Evolutionary conservation across 495 filamentous ascomycete genomes (phyloP).

Genomic region (Penicillium nucicola): DNA sequence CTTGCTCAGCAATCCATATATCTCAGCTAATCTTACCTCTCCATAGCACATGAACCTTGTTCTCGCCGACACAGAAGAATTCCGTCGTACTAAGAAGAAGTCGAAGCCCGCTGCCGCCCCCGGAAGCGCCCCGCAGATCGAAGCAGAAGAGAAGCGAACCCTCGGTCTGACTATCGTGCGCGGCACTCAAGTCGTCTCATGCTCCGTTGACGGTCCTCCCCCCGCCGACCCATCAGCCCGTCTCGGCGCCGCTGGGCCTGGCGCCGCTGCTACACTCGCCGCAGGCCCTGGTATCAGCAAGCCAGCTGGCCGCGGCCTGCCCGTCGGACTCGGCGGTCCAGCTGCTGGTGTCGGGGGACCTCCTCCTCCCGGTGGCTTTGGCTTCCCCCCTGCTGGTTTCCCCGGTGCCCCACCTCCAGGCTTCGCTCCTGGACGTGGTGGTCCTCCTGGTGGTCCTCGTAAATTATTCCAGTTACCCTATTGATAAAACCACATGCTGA

Average conservation of each 20-base stretch:
- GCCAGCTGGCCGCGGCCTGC: slow-evolving; percentile 88
- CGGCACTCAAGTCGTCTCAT: slow-evolving; percentile 86
- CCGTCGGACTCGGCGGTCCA: slow-evolving; percentile 83
- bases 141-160: slow-evolving; percentile 94
- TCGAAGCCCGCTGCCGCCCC: slow-evolving; percentile 67
- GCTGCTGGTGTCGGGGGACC: slow-evolving; percentile 85
- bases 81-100: slow-evolving; percentile 91
- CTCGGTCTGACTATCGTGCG: slow-evolving; percentile 93
- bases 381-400: slow-evolving; percentile 64
- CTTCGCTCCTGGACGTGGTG: slow-evolving; percentile 69
- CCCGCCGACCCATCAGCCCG: slow-evolving; percentile 89
- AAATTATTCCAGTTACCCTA: slow-evolving; percentile 29
- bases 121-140: slow-evolving; percentile 58
- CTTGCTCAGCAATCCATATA: background rate
- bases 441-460: slow-evolving; percentile 60
- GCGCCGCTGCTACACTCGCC: slow-evolving; percentile 60
- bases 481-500: background rate
- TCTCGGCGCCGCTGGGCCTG: slow-evolving; percentile 72
- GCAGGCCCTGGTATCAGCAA: slow-evolving; percentile 88
- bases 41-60: slow-evolving; percentile 97
- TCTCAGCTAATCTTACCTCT: slow-evolving; percentile 18
- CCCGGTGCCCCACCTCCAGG: slow-evolving; percentile 67
- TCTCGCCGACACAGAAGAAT: slow-evolving; percentile 98
- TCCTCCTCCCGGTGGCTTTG: slow-evolving; percentile 59
- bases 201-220: slow-evolving; percentile 95